Evolutionary conservation across 768 basidiomycete genomes (phyloP), one percentile per base, ranked within the genome.

Genomic region (Rhodotorula paludigena): DNA sequence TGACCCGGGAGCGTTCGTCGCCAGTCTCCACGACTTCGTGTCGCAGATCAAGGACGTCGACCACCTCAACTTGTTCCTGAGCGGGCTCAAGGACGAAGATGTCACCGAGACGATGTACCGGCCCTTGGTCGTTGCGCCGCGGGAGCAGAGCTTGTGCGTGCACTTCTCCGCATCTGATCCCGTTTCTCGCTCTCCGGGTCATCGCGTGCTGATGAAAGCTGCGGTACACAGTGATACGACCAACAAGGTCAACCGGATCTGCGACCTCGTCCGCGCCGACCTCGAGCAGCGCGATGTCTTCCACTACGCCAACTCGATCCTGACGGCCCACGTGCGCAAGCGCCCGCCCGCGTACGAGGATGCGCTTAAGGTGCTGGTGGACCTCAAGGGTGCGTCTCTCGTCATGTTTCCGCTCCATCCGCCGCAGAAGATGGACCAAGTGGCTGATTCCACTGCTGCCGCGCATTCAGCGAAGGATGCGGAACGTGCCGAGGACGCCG

Each of bases 321-420:
- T 98, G 69, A 98, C 94, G 2, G 88, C 93, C 0, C 87, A 96
- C 77, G 89, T 92, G 28, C 89, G 96, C 64, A 94, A 94, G 76
- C 84, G 83, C 10, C 94, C 94, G 12, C 86, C 92, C 23, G 91
- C 96, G 75, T 86, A 92, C 69, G 94, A 97, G 77, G 84, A 88
- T 28, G 93, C 86, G 2, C 82, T 99, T 2, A 79, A 83, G 14
- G 80, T 90, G 30, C 80, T 98, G 18, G 83, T 92, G 47, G 84
- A 82, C 44, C 80, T 98, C 52, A 86, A 89, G 81, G 87, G 93
- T 92, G 60, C 61, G 80, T 71, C 3, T 11, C 49, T 49, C 18
- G 16, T 9, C 5, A 18, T 32, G 9, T 10, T 42, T 3, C 25
- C 12, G 30, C 70, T 70, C 21, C 2, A 39, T 49, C 42, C 47